Conservation (phyloP, 495 filamentous ascomycete species). For the Podospora comata region DNA sequence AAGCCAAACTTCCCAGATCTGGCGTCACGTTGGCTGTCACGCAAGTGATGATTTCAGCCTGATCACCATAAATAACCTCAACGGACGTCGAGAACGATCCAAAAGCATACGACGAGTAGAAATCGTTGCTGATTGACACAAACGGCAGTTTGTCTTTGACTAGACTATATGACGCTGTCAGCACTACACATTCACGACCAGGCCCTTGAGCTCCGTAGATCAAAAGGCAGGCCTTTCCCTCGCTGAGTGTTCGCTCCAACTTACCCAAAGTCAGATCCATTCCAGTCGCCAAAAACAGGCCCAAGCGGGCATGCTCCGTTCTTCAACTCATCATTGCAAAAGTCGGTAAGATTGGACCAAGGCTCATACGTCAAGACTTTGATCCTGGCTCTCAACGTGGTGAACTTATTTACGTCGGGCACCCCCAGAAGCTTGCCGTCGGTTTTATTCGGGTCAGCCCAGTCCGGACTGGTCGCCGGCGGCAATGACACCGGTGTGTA, state of each 20-base stretch:
- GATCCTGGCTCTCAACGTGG: slow-evolving; percentile 66
- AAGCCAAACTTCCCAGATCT: slow-evolving; percentile 60
- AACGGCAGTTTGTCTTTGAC: slow-evolving; percentile 28
- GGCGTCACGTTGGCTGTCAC: slow-evolving; percentile 79
- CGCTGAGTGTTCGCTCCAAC: neutral
- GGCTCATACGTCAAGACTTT: slow-evolving; percentile 72
- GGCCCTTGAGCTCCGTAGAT: neutral
- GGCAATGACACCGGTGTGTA: slow-evolving; percentile 48
- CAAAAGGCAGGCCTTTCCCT: neutral
- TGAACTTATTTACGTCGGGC: slow-evolving; percentile 54
- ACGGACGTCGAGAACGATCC: slow-evolving; percentile 71
- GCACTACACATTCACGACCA: neutral
- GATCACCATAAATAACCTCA: slow-evolving; percentile 69
- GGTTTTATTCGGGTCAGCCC: slow-evolving; percentile 53
- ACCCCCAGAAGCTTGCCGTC: slow-evolving; percentile 74
- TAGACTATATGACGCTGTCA: slow-evolving; percentile 43
- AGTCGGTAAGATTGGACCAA: slow-evolving; percentile 51
- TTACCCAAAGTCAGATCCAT: slow-evolving; percentile 33
- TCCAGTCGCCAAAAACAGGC: slow-evolving; percentile 58
- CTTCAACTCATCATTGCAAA: slow-evolving; percentile 64
- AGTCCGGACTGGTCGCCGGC: slow-evolving; percentile 50
- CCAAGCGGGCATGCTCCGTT: slow-evolving; percentile 64
- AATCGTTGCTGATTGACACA: slow-evolving; percentile 72
- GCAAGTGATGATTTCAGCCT: slow-evolving; percentile 61
- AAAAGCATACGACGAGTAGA: slow-evolving; percentile 80